Conservation (phyloP, 208 protist species). For the Strigomonas culicis region DNA sequence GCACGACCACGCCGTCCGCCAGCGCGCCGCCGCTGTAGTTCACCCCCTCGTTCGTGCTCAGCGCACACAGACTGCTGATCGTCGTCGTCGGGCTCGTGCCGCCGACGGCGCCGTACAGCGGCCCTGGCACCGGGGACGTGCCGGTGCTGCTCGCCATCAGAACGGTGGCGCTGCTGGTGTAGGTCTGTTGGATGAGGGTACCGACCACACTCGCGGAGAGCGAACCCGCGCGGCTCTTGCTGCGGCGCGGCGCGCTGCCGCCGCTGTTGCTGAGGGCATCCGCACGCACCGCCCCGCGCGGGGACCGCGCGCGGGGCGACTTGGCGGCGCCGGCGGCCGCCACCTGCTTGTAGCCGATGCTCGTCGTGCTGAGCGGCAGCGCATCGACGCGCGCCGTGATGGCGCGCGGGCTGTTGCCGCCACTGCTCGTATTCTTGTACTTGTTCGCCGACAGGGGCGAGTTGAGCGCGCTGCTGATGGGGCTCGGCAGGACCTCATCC, state of each 20-base stretch:
- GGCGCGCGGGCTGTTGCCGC: neutral
- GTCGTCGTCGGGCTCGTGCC: neutral
- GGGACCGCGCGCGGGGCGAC: too few relatives aligned
- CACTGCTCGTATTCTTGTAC: neutral
- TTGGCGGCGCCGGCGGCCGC: too few relatives aligned
- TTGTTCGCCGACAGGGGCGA: neutral
- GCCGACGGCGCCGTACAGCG: neutral
- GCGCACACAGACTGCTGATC: neutral
- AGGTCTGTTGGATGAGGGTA: neutral
- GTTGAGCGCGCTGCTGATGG: slow-evolving; percentile 12
- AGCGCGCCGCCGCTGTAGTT: too few relatives aligned
- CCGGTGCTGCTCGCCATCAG: neutral
- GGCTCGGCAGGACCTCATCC: slow-evolving; percentile 17
- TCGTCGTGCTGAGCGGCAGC: too few relatives aligned
- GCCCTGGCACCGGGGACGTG: neutral
- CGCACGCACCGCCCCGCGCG: too few relatives aligned
- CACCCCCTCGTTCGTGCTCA: neutral
- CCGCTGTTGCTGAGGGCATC: neutral
- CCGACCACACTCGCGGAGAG: neutral
- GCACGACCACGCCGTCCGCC: too few relatives aligned
- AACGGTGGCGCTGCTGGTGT: neutral
- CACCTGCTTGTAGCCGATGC: too few relatives aligned
- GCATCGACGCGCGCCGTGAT: too few relatives aligned
- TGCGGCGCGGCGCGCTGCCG: neutral
- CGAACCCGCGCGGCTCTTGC: neutral